phyloP scores from a whole-genome alignment of 352 stramenopile species.

The Phytophthora parvispora region DNA sequence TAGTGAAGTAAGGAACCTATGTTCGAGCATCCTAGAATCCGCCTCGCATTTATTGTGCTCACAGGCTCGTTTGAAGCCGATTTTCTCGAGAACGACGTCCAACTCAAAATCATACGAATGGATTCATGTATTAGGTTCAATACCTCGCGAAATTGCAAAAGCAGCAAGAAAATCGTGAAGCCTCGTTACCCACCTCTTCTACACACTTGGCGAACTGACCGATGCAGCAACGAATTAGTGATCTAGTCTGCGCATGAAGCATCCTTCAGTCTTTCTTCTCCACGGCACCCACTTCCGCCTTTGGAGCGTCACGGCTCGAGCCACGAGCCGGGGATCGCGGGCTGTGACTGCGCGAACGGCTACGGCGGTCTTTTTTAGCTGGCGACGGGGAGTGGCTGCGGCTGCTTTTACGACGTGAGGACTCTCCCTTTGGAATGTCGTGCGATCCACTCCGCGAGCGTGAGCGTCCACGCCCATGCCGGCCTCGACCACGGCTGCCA shows the following conservation, averaged over 20 bases:
- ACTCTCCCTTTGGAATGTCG: conserved; percentile 52
- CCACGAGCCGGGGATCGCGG: conserved; percentile 30
- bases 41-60: too few relatives aligned
- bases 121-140: conserved; percentile 41
- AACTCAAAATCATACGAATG: conserved; percentile 21
- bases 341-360: conserved; percentile 66
- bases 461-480: conserved; percentile 45
- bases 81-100: too few relatives aligned
- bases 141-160: conserved; percentile 15
- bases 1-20: too few relatives aligned
- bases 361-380: conserved; percentile 51
- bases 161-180: conserved; percentile 19
- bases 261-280: conserved; percentile 39
- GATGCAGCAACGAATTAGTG: conserved; percentile 35
- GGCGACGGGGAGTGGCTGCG: conserved; percentile 57
- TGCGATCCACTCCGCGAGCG: conserved; percentile 60
- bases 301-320: conserved; percentile 13
- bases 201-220: conserved; percentile 5
- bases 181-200: conserved; percentile 14
- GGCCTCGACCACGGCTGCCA: conserved; percentile 37
- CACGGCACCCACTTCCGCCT: conserved; percentile 15
- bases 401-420: conserved; percentile 52
- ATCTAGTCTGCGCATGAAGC: conserved; percentile 30
- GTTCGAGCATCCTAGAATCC: too few relatives aligned
- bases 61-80: too few relatives aligned